Conservation (phyloP, 2,329 filamentous ascomycete species). For the Penicillium palitans region DNA sequence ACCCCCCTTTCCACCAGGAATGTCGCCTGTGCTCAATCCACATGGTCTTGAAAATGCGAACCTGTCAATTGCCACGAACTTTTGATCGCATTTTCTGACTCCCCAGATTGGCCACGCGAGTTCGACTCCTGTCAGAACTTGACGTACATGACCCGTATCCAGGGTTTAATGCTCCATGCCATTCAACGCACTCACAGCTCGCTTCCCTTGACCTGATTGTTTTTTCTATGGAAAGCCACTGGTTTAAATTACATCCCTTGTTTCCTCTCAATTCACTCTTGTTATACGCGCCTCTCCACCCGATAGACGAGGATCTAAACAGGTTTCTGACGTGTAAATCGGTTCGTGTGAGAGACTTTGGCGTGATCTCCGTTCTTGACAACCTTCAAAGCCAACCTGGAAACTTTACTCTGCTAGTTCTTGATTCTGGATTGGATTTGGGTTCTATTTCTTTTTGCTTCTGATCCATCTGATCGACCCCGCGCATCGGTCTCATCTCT, state of each 20-base stretch:
- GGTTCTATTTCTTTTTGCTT: not conserved
- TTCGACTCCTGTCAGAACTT: not conserved
- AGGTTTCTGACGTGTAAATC: slow-evolving; percentile 21
- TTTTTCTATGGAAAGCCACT: not conserved
- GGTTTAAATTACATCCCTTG: slow-evolving; percentile 20
- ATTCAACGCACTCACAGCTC: not conserved
- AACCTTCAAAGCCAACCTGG: not conserved
- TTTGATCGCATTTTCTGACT: not conserved
- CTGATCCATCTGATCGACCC: slow-evolving; percentile 2
- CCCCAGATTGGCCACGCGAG: not conserved
- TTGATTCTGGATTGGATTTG: not conserved
- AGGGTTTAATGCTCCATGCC: not conserved
- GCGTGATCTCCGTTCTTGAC: slow-evolving; percentile 2
- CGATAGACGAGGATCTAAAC: not conserved
- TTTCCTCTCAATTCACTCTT: not conserved
- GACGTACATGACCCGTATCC: not conserved
- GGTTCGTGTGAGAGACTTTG: slow-evolving; percentile 4
- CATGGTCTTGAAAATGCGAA: slow-evolving; percentile 8
- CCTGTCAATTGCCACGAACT: not conserved
- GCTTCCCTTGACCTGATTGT: not conserved
- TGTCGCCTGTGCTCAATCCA: slow-evolving; percentile 10
- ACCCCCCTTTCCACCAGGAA: slow-evolving; percentile 6
- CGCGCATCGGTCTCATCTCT: not conserved
- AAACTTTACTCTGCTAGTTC: not conserved
- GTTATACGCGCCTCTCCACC: not conserved